Evolutionary conservation across 805 yeast genomes (phyloP).

Genomic region (Candida nonsorbophila): DNA sequence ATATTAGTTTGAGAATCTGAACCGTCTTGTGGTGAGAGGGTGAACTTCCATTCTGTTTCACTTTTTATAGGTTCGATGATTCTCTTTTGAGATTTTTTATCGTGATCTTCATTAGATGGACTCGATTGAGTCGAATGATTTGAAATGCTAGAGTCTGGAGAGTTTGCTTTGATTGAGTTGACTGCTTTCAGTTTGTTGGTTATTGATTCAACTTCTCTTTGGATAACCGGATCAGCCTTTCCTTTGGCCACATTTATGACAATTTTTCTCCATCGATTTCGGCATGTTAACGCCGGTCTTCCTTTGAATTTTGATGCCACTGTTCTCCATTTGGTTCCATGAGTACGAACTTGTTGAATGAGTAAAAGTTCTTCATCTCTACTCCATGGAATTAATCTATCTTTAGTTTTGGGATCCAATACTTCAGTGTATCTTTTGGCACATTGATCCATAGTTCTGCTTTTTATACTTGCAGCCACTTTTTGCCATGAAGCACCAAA

Average conservation of each 20-base stretch:
- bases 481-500: constrained; percentile 85
- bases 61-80: too few relatives aligned
- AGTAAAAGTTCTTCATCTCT: constrained; percentile 68
- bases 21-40: constrained; percentile 36
- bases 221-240: constrained; percentile 51
- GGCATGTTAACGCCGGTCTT: constrained; percentile 82
- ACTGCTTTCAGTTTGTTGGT: constrained; percentile 13
- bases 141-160: constrained; percentile 3
- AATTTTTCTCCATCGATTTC: constrained; percentile 89
- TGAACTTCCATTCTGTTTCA: constrained; percentile 59
- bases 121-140: neutral
- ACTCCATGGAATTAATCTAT: constrained; percentile 76
- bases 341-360: constrained; percentile 58
- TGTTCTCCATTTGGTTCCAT: constrained; percentile 88
- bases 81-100: too few relatives aligned
- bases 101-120: too few relatives aligned
- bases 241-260: constrained; percentile 71
- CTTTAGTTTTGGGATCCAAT: constrained; percentile 73
- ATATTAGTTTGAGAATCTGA: constrained; percentile 19
- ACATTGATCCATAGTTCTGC: constrained; percentile 93
- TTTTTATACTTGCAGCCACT: constrained; percentile 68
- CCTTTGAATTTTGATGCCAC: constrained; percentile 68
- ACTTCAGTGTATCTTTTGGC: constrained; percentile 88
- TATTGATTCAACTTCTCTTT: constrained; percentile 53
- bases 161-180: too few relatives aligned